phyloP scores from a whole-genome alignment of 306 rosid genomes.

The Adenanthera pavonina region DNA sequence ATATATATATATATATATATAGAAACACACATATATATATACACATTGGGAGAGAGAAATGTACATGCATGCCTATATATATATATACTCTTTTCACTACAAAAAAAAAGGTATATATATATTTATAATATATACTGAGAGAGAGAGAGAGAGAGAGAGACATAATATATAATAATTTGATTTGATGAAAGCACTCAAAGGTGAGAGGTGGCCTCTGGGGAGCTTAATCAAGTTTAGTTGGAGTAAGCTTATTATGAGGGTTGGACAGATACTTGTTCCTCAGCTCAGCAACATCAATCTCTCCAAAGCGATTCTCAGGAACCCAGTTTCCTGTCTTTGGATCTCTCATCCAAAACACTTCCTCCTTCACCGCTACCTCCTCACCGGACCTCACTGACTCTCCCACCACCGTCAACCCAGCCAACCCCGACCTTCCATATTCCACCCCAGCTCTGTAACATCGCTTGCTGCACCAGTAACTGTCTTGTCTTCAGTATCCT shows the following conservation, averaged over 20 bases:
- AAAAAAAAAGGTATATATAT: too few relatives aligned
- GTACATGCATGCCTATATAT: background rate
- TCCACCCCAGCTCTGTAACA: background rate
- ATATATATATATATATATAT: too few relatives aligned
- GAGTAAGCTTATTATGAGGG: background rate
- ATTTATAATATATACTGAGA: too few relatives aligned
- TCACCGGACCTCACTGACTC: background rate
- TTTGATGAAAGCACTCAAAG: too few relatives aligned
- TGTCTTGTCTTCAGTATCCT: background rate
- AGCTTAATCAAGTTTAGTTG: background rate
- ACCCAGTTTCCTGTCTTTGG: conserved; percentile 18
- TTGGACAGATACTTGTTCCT: conserved; percentile 5
- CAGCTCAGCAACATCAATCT: background rate
- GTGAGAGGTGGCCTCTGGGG: too few relatives aligned
- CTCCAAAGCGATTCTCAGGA: conserved; percentile 11
- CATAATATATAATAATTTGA: too few relatives aligned
- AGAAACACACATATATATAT: too few relatives aligned
- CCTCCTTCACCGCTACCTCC: background rate
- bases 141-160: too few relatives aligned
- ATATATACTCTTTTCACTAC: too few relatives aligned
- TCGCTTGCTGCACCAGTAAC: background rate
- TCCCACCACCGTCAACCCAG: background rate
- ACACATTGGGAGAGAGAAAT: too few relatives aligned
- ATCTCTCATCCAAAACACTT: conserved; percentile 23
- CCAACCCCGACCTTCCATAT: background rate